A percentile compares a stretch with the other conserved stretches of the same genome.
These are phyloP conservation scores for Sophora flavescens DNA, from an alignment of 306 rosid genomes.

Conservation along the genomic window DNA sequence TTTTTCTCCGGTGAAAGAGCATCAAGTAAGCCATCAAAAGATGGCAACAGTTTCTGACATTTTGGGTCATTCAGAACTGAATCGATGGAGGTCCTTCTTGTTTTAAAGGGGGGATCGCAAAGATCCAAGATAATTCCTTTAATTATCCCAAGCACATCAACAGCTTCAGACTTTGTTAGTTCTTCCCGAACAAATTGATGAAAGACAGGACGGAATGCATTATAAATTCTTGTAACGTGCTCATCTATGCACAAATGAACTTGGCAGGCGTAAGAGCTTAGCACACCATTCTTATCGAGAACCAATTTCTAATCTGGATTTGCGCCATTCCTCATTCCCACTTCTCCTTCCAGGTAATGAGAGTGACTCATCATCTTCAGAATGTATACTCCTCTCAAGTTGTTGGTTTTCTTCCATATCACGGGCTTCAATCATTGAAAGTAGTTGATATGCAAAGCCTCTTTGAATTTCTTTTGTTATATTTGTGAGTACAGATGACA, in stretches of 20 bases:
- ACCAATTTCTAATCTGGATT: slow-evolving; percentile 77
- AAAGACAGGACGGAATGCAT: slow-evolving; percentile 72
- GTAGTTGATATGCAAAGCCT: slow-evolving; percentile 60
- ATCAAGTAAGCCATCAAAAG: slow-evolving; percentile 64
- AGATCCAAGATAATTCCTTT: slow-evolving; percentile 61
- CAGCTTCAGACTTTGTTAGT: slow-evolving; percentile 58
- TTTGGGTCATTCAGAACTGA: slow-evolving; percentile 48
- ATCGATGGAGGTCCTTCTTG: slow-evolving; percentile 67
- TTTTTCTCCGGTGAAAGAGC: slow-evolving; percentile 68
- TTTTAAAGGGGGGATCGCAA: slow-evolving; percentile 66
- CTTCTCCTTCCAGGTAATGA: slow-evolving; percentile 94
- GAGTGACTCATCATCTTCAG: slow-evolving; percentile 65
- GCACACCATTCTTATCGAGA: slow-evolving; percentile 59
- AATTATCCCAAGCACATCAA: slow-evolving; percentile 63
- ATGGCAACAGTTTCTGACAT: slow-evolving; percentile 64
- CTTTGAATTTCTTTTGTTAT: slow-evolving; percentile 69
- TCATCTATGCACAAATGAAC: slow-evolving; percentile 81
- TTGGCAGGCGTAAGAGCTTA: slow-evolving; percentile 72
- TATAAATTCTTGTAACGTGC: slow-evolving; percentile 78
- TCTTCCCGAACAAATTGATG: slow-evolving; percentile 62
- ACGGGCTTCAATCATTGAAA: slow-evolving; percentile 70
- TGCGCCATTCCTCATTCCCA: slow-evolving; percentile 94
- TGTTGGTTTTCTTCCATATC: slow-evolving; percentile 72
- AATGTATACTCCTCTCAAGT: slow-evolving; percentile 60
- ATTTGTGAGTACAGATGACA: slow-evolving; percentile 63